Percentiles rank a stretch among this genome's conserved stretches.
Evolutionary conservation across 106 monocot species (phyloP).

Genomic region (Dendrobium chrysotoxum): DNA sequence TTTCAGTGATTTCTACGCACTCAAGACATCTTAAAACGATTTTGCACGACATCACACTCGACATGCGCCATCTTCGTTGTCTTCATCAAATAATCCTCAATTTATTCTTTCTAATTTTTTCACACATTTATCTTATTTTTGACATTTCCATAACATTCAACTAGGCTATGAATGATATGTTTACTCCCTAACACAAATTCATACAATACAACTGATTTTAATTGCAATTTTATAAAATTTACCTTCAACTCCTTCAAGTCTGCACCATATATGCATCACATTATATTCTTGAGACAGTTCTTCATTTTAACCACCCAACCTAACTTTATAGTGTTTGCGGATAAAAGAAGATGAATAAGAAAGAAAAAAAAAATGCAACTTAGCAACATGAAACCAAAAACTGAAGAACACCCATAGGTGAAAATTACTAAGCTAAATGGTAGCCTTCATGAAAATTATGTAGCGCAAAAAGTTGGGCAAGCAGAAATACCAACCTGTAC

Average conservation of each 20-base stretch:
- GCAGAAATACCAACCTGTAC: conserved; percentile 70
- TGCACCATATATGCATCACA: neutral
- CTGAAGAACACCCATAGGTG: neutral
- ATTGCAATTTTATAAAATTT: neutral
- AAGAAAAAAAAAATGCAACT: neutral
- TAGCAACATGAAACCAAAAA: neutral
- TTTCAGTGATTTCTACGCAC: too few relatives aligned
- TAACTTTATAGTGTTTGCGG: neutral
- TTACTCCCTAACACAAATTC: neutral
- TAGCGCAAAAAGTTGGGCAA: neutral
- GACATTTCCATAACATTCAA: neutral
- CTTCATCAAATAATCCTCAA: neutral
- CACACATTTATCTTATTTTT: neutral
- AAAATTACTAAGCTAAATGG: neutral
- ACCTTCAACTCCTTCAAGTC: neutral
- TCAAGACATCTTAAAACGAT: too few relatives aligned
- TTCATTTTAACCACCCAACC: neutral
- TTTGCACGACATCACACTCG: too few relatives aligned
- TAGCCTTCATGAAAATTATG: neutral
- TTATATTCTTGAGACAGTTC: neutral
- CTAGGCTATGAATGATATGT: neutral
- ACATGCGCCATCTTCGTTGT: too few relatives aligned
- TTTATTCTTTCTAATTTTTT: neutral
- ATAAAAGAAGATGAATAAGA: neutral
- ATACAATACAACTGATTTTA: neutral